Evolutionary conservation across 495 filamentous ascomycete species (phyloP).

Genomic region (Geopyxis carbonaria): DNA sequence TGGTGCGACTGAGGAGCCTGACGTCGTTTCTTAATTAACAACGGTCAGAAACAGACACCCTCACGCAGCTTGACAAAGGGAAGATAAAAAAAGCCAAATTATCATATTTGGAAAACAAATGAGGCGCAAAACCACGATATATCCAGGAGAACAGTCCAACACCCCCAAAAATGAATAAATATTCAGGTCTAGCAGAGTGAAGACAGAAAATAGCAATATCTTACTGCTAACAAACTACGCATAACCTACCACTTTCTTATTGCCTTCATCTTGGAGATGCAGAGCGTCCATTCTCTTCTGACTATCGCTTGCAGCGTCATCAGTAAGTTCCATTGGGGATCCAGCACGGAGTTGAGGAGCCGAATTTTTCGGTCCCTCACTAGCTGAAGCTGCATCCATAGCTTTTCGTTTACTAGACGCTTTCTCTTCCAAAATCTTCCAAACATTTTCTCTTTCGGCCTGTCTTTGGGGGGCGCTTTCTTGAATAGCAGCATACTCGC

Average conservation of each 20-base stretch:
- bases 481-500: slow-evolving; percentile 94
- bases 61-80: slow-evolving; percentile 1
- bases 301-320: slow-evolving; percentile 48
- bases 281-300: slow-evolving; percentile 51
- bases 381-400: slow-evolving; percentile 21
- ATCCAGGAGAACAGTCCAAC: not conserved
- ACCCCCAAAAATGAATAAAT: slow-evolving; percentile 7
- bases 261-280: slow-evolving; percentile 42
- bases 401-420: slow-evolving; percentile 44
- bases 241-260: slow-evolving; percentile 26
- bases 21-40: slow-evolving; percentile 27
- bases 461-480: slow-evolving; percentile 68
- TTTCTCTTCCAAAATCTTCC: slow-evolving; percentile 70
- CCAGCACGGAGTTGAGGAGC: slow-evolving; percentile 28
- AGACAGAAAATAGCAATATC: slow-evolving; percentile 18
- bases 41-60: slow-evolving; percentile 18
- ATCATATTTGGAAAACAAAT: slow-evolving; percentile 7
- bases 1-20: slow-evolving; percentile 22
- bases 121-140: slow-evolving; percentile 1
- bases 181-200: slow-evolving; percentile 6
- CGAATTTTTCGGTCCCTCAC: slow-evolving; percentile 12
- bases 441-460: slow-evolving; percentile 58
- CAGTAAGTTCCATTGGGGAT: slow-evolving; percentile 37
- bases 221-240: slow-evolving; percentile 23
- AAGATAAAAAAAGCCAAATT: slow-evolving; percentile 2